Percentiles rank a stretch among this genome's conserved stretches.
Evolutionary conservation across 495 filamentous ascomycete genomes (phyloP).

Genomic region (Acidomyces sp.): DNA sequence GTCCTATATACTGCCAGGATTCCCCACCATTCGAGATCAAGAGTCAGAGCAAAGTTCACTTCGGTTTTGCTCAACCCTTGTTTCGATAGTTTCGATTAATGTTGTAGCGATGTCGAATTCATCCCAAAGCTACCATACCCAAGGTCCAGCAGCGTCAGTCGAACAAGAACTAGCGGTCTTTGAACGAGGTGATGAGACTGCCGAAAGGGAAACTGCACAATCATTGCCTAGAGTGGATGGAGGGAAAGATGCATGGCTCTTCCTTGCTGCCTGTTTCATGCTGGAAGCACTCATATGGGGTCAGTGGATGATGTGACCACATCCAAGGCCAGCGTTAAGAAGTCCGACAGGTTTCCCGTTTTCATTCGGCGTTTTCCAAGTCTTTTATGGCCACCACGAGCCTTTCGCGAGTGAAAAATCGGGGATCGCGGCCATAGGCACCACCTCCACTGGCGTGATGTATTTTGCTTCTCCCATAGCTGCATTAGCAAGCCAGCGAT

Average conservation of each 20-base stretch:
- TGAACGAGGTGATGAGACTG: not conserved
- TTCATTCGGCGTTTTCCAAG: slow-evolving; percentile 48
- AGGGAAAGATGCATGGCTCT: slow-evolving; percentile 52
- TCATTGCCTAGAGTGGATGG: slow-evolving; percentile 46
- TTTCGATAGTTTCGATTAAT: too few species aligned
- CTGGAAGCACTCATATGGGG: slow-evolving; percentile 57
- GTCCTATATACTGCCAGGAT: too few species aligned
- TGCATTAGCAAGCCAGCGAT: slow-evolving; percentile 25
- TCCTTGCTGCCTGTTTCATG: slow-evolving; percentile 47
- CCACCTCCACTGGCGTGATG: slow-evolving; percentile 38
- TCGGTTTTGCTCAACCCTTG: too few species aligned
- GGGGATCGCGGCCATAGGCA: slow-evolving; percentile 40
- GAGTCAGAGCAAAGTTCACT: too few species aligned
- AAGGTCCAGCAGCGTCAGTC: too few species aligned
- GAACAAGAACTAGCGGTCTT: too few species aligned
- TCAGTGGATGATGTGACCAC: slow-evolving; percentile 19
- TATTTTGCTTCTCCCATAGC: slow-evolving; percentile 34
- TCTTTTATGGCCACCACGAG: slow-evolving; percentile 40
- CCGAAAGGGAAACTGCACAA: not conserved
- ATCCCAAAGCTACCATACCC: too few species aligned
- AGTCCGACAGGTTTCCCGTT: slow-evolving; percentile 44
- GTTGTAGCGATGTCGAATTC: too few species aligned
- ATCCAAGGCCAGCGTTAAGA: not conserved
- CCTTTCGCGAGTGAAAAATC: slow-evolving; percentile 30
- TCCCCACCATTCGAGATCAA: too few species aligned